Conservation (phyloP, 129 eudicot species). For the Mikania micrantha region DNA sequence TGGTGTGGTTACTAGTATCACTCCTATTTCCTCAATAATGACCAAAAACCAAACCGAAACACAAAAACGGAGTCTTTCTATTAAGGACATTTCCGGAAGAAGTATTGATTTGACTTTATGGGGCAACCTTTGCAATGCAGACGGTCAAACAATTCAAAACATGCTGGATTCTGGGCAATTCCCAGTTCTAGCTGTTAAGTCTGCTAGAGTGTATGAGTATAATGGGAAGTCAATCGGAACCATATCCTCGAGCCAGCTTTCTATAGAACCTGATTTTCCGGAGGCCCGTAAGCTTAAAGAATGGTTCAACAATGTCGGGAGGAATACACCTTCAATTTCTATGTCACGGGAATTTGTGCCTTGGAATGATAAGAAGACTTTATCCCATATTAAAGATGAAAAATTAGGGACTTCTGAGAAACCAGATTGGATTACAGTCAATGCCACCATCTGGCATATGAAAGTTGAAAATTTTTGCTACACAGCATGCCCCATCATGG, state of each 20-base stretch:
- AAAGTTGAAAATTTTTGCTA: constrained; percentile 69
- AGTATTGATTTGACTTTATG: constrained; percentile 79
- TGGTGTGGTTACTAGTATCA: constrained; percentile 58
- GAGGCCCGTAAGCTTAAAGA: constrained; percentile 58
- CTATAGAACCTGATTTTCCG: constrained; percentile 77
- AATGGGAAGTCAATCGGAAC: constrained; percentile 79
- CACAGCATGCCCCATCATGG: constrained; percentile 72
- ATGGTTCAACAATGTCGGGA: constrained; percentile 74
- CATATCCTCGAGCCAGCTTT: constrained; percentile 51
- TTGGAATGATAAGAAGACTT: constrained; percentile 55
- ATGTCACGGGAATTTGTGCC: constrained; percentile 45
- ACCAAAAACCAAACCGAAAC: constrained; percentile 65
- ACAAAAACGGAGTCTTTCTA: constrained; percentile 47
- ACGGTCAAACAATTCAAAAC: constrained; percentile 67
- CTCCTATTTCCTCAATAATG: constrained; percentile 47
- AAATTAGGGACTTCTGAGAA: constrained; percentile 78
- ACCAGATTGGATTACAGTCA: constrained; percentile 67
- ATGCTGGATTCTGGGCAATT: constrained; percentile 54
- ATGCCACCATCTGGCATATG: constrained; percentile 48
- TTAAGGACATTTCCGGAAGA: constrained; percentile 80
- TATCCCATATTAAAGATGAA: constrained; percentile 88
- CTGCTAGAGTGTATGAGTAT: constrained; percentile 61
- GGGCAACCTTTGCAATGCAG: constrained; percentile 80
- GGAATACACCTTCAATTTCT: constrained; percentile 43
- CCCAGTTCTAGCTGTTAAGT: constrained; percentile 79